phyloP scores from a whole-genome alignment of 257 asterid genomes.

The Echium plantagineum region DNA sequence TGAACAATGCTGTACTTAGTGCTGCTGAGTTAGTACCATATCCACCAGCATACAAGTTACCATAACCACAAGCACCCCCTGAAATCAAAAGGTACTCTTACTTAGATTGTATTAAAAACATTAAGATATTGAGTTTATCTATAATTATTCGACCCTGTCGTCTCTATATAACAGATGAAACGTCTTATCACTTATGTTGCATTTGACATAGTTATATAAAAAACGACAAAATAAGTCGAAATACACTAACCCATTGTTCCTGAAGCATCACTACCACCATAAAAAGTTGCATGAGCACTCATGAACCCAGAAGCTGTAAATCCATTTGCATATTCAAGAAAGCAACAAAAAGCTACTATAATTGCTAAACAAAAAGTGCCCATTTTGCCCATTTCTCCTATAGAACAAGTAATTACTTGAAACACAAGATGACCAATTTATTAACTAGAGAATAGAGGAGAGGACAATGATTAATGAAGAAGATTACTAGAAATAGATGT shows the following conservation, averaged over 20 bases:
- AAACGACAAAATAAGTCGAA: no score
- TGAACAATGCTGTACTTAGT: slow-evolving; percentile 29
- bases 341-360: slow-evolving; percentile 15
- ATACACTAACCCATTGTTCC: slow-evolving; percentile 53
- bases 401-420: background rate
- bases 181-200: background rate
- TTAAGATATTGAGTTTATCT: background rate
- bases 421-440: background rate
- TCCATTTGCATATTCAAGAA: slow-evolving; percentile 18
- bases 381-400: slow-evolving; percentile 19
- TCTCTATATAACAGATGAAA: background rate
- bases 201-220: no score
- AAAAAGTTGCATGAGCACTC: slow-evolving; percentile 49
- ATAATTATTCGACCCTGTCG: background rate
- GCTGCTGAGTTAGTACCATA: slow-evolving; percentile 32
- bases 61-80: slow-evolving; percentile 36
- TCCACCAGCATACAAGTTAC: slow-evolving; percentile 21
- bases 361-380: slow-evolving; percentile 11
- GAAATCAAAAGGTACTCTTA: background rate
- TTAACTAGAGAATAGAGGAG: background rate
- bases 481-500: background rate
- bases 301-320: slow-evolving; percentile 37
- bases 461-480: background rate
- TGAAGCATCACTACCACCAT: slow-evolving; percentile 70
- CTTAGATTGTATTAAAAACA: background rate